Evolutionary conservation across 345 rosid genomes (phyloP).

Genomic region (Euclidium syriacum): DNA sequence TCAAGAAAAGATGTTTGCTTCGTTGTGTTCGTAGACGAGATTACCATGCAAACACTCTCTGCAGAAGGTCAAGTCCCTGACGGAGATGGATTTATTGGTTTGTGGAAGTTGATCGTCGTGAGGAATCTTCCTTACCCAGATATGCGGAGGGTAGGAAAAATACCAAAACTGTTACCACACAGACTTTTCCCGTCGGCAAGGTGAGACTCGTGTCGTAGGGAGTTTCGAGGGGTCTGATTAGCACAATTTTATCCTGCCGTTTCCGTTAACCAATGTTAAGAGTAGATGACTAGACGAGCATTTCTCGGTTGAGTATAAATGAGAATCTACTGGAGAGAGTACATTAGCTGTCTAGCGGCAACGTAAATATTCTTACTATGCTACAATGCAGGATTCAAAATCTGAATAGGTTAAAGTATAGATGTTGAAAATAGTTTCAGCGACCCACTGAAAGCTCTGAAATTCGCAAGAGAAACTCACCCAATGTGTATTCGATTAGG

Average conservation of each 20-base stretch:
- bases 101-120: constrained; percentile 93
- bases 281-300: background rate
- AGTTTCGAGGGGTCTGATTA: background rate
- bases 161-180: constrained; percentile 87
- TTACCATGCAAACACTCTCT: constrained; percentile 61
- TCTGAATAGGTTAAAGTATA: background rate
- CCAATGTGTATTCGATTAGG: constrained; percentile 37
- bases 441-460: background rate
- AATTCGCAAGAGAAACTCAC: background rate
- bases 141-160: constrained; percentile 95
- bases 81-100: constrained; percentile 77
- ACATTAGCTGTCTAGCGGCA: background rate
- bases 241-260: background rate
- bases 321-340: background rate
- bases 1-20: constrained; percentile 97
- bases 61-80: constrained; percentile 79
- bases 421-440: background rate
- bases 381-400: background rate
- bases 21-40: constrained; percentile 88
- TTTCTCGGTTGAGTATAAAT: background rate
- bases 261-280: background rate
- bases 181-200: constrained; percentile 96
- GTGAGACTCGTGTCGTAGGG: constrained; percentile 34
- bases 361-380: background rate
- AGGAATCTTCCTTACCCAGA: constrained; percentile 80